Conservation (phyloP, 345 rosid genomes). For the Lumnitzera racemosa region DNA sequence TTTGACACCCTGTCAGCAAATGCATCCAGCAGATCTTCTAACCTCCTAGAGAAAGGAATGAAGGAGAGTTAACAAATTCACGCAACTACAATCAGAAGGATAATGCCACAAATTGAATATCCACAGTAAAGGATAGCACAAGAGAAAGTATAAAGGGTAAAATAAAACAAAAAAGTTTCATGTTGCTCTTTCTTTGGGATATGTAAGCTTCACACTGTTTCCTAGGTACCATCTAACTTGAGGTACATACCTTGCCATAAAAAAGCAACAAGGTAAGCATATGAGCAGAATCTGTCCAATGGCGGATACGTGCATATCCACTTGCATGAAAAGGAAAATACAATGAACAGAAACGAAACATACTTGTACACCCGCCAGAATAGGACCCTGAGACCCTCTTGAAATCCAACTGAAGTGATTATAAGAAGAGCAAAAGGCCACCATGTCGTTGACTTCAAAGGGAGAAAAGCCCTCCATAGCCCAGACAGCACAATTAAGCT, state of each 20-base stretch:
- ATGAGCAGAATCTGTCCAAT: too few species aligned
- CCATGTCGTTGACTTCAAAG: slow-evolving; percentile 57
- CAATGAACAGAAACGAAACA: slow-evolving; percentile 9
- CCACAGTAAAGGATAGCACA: background rate
- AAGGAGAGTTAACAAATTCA: background rate
- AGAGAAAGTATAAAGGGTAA: background rate
- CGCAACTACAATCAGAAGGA: too few species aligned
- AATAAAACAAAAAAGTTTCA: background rate
- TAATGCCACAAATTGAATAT: too few species aligned
- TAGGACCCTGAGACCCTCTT: slow-evolving; percentile 85
- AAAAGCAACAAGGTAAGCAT: too few species aligned
- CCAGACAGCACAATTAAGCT: slow-evolving; percentile 81
- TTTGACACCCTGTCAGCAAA: slow-evolving; percentile 88
- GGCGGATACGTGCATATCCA: background rate
- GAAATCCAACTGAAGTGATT: slow-evolving; percentile 67
- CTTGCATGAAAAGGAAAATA: background rate
- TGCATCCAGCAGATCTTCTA: slow-evolving; percentile 83
- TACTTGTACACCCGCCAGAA: slow-evolving; percentile 87
- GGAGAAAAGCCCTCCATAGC: slow-evolving; percentile 86
- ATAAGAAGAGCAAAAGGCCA: slow-evolving; percentile 84
- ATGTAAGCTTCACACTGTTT: background rate
- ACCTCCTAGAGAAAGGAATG: slow-evolving; percentile 42
- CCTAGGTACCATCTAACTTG: too few species aligned
- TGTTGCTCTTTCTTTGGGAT: background rate
- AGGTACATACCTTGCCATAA: too few species aligned